Base-by-base conservation (phyloP, 441 rosid genomes). In the Flueggea neowawraea region DNA sequence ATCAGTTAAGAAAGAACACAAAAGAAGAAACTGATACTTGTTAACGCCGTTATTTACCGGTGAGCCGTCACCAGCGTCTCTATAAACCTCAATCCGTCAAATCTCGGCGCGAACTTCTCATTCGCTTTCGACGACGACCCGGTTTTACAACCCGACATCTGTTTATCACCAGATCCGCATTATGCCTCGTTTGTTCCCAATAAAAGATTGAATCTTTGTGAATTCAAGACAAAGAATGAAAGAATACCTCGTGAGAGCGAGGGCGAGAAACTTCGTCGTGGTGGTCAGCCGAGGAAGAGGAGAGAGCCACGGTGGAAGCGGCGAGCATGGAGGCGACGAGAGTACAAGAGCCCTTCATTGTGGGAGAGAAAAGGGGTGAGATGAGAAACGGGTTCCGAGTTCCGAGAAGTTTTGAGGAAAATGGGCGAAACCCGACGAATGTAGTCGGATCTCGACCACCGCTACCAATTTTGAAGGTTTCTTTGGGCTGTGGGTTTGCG, bases 41-140 rank as follows among this genome's bases (percentile, higher is more conserved):
- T 22, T 2, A 22, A 22, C 28, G 28, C 28, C 2, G 28, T 22
- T 22, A 22, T 55, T 15, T 55, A 91, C 77, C 96, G 80, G 77
- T 92, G 98, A 15, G 96, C 96, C 12, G 98, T 92, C 4, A 92
- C 72, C 67, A 92, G 72, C 6, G 98, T 92, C 82, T 89, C 98
- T 31, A 92, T 92, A 79, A 92, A 92, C 79, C 90, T 82, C 70
- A 92, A 67, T n/a, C 96, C 96, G 58, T 92, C 98, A 61, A 91
- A 87, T 56, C 86, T 82, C 28, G 95, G 95, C 61, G 83, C 80
- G 61, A 89, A 86, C 73, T 79, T 80, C 72, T 80, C 86, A 78
- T 63, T 71, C 2, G 28, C 28, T n/a, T 69, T 74, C 10, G 72
- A 45, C 14, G 73, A 33, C 15, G 71, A 22, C 28, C 28, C 28